phyloP scores from a whole-genome alignment of 257 asterid genomes.

The Osmanthus fragrans region DNA sequence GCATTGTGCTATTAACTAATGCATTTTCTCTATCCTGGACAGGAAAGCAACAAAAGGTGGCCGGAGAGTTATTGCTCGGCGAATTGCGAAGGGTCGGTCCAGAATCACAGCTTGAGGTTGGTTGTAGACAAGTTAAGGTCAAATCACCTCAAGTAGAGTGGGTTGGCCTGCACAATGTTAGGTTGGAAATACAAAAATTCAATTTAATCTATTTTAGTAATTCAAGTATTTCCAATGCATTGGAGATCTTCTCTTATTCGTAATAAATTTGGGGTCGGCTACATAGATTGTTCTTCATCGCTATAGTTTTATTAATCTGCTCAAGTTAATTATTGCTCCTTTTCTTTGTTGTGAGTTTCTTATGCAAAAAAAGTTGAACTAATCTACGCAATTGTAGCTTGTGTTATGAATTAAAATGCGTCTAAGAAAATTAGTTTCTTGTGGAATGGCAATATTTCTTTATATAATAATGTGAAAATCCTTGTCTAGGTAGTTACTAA shows the following conservation, averaged over 20 bases:
- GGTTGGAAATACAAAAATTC: conserved; percentile 9
- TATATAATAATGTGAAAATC: no score
- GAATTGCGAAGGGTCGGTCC: conserved; percentile 89
- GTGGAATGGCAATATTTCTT: no score
- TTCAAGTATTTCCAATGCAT: no score
- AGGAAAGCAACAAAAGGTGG: conserved; percentile 96
- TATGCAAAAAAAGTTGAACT: no score
- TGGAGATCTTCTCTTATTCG: background rate
- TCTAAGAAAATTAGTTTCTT: no score
- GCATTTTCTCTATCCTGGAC: conserved; percentile 33
- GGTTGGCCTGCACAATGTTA: conserved; percentile 15
- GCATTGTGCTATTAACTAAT: conserved; percentile 13
- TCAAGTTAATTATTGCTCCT: no score
- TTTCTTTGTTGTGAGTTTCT: no score
- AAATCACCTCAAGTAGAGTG: background rate
- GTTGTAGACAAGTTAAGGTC: background rate
- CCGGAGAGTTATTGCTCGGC: conserved; percentile 81
- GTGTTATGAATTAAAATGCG: no score
- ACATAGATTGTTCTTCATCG: background rate
- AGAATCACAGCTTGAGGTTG: conserved; percentile 74
- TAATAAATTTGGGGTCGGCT: background rate
- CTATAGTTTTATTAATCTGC: background rate
- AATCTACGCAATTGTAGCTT: no score
- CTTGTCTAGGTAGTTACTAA: no score
- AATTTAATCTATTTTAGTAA: background rate